Evolutionary conservation across 2,329 filamentous ascomycete genomes (phyloP), one percentile per base, ranked within the genome.

Genomic region (Cyphellophora europaea): DNA sequence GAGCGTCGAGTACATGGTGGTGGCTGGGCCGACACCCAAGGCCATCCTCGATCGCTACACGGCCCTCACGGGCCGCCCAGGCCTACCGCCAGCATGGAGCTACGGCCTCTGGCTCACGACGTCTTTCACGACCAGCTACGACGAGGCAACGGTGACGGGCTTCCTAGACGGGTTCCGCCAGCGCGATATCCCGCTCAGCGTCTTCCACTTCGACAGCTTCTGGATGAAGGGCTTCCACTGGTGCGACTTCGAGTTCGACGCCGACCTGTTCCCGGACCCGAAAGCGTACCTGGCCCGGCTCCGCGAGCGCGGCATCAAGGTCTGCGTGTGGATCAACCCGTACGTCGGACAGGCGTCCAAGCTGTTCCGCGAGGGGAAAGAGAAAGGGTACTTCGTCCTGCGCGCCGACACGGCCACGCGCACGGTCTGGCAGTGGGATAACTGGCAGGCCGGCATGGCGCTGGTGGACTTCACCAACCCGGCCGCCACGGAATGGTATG

Each of bases 161-260:
- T 84, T 84, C 55, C 66, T 84, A 14, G 71, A 81, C 46, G 78
- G 78, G 8, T 83, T 85, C 74, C 69, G 67, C 42, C 62, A 71
- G 32, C 70, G 77, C 2, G 69, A 72, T 30, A 79, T 79, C 11
- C 74, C 77, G 0, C 67, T 85, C 2, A 73, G 79, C 23, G 78
- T 83, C 3, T 84, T 85, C 56, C 81, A 85, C 54, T 85, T 80
- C 44, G 80, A 85, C 53, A 82, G 76, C 55, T 85, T 83, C 66
- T 85, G 79, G 79, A 77, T 85, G 67, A 77, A 77, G 42, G 77
- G 74, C 2, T 84, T 82, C 52, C 74, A 75, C 37, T 85, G 79
- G 80, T 82, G 78, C 39, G 79, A 84, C 54, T 84, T 85, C 44
- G 67, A 77, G 33, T 85, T 83, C 58, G 77, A 81, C 49, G 60